phyloP scores from a whole-genome alignment of 2,329 filamentous ascomycete genomes.

The Sordariomycetes sp. region DNA sequence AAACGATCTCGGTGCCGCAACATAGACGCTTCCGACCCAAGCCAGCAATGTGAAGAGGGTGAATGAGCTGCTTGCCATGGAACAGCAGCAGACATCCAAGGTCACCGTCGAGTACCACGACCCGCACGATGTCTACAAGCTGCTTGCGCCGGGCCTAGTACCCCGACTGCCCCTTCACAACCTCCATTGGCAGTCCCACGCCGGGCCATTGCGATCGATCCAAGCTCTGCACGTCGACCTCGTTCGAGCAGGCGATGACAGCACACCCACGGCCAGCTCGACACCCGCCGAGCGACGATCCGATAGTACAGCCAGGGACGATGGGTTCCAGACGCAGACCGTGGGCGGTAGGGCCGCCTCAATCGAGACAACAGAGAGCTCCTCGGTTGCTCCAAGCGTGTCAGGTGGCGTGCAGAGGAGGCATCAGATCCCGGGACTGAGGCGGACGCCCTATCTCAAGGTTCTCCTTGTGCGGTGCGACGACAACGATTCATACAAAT shows the following conservation, averaged over 20 bases:
- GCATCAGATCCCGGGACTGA: constrained; percentile 90
- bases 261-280: constrained; percentile 23
- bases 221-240: constrained; percentile 87
- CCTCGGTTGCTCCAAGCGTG: constrained; percentile 18
- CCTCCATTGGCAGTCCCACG: constrained; percentile 94
- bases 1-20: no score
- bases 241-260: constrained; percentile 50
- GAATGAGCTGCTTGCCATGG: constrained; percentile 35
- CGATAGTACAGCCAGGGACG: constrained; percentile 31
- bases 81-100: constrained; percentile 60
- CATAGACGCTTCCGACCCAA: no score
- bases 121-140: constrained; percentile 77
- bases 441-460: constrained; percentile 90
- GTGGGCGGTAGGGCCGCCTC: constrained; percentile 31
- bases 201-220: constrained; percentile 85
- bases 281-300: constrained; percentile 20
- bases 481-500: constrained; percentile 91
- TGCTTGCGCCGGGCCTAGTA: constrained; percentile 68
- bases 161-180: constrained; percentile 79
- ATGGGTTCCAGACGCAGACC: constrained; percentile 53
- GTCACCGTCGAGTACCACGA: constrained; percentile 93
- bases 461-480: constrained; percentile 85
- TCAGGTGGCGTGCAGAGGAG: constrained; percentile 39
- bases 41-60: constrained; percentile 3
- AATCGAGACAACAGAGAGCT: constrained; percentile 25